Evolutionary conservation across 495 filamentous ascomycete species (phyloP), one percentile per base, ranked within the genome.

Genomic region (Parachaetomium inaequale): DNA sequence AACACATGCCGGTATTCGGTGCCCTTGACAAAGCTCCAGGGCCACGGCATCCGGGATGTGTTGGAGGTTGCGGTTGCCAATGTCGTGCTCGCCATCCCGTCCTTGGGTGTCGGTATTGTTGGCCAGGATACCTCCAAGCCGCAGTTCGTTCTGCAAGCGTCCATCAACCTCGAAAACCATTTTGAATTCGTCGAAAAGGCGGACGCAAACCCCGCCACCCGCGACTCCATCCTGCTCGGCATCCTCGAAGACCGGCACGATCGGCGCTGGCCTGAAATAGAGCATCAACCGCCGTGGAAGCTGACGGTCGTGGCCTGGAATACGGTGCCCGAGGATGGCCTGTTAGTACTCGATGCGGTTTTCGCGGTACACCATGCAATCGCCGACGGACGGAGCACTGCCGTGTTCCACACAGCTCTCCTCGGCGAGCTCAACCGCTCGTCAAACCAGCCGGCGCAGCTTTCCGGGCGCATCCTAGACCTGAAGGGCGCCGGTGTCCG

Each of bases 331-430:
- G 17, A 29, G 55, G 7, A 50, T 10, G 56, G 38, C 1, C 2
- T 40, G n/a, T 25, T 66, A 26, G 26, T 54, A 8, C 21, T 76
- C 14, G 70, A 75, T 43, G 63, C 71, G 29, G 54, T 75, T 25
- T 71, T 74, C 54, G 72, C 72, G 21, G 70, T 64, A 23, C 74
- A 74, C 26, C 76, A 78, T 25, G 52, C 64, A 7, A 63, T 75
- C 14, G 63, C 63, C 6, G 75, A 77, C 59, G 75, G 76, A 2
- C 71, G 68, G 7, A 69, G 72, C 53, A 71, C 67, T 6, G 69
- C 68, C 42, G 34, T 66, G 7, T 76, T 77, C 40, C 75, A 76
- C 40, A 50, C 67, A 50, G 63, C 64, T 17, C 64, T 76, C 12
- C 66, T 76, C 25, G 52, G 67, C 14, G 50, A 68, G 25, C 65